These are phyloP conservation scores for Spatholobus suberectus DNA, from an alignment of 306 rosid genomes.

Conservation along the genomic window DNA sequence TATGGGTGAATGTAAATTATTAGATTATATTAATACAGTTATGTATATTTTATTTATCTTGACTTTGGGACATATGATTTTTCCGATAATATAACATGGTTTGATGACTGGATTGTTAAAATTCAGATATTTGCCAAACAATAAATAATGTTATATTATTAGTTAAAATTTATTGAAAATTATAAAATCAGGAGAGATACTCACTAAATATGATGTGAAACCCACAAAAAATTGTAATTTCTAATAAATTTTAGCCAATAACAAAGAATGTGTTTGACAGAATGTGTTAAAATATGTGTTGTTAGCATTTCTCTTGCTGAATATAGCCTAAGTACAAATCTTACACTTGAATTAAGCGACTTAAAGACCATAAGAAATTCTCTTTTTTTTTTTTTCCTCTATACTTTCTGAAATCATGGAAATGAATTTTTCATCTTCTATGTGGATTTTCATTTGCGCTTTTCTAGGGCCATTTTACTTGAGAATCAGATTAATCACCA, in stretches of 20 bases:
- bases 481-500: neutral
- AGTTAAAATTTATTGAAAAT: no score
- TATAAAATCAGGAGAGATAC: no score
- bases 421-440: neutral
- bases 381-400: neutral
- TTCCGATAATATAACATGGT: neutral
- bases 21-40: neutral
- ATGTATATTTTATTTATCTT: neutral
- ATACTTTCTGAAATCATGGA: neutral
- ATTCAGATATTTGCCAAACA: no score
- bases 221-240: no score
- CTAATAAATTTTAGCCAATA: no score
- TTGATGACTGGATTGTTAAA: neutral
- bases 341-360: neutral
- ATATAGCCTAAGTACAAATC: neutral
- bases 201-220: no score
- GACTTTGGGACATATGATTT: neutral
- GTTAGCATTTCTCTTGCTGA: no score
- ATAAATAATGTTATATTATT: no score
- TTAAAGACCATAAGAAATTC: neutral
- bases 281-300: no score
- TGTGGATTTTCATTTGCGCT: neutral
- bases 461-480: neutral
- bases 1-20: neutral
- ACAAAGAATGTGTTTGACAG: no score